Base-by-base conservation (phyloP, 2,329 filamentous ascomycete genomes). In the Westerdykella aurantiaca region DNA sequence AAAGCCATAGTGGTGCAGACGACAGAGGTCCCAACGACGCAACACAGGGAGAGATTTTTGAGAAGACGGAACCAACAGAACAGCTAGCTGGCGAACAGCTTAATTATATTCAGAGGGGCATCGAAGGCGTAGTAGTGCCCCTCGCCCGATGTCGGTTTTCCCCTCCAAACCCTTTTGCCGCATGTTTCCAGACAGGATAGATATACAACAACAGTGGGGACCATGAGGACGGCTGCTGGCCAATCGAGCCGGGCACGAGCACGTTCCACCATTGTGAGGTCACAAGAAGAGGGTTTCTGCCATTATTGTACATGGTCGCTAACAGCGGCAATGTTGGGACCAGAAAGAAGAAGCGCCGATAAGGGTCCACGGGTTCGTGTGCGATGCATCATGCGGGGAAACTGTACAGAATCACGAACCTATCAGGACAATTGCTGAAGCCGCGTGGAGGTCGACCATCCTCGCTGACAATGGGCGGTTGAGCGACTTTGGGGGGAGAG, bases 91-190 rank as follows among this genome's bases (percentile, higher is more conserved):
- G 25, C 25, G 25, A 29, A 4, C 4, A 29, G 50, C 50, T 63
- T n/a, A n/a, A n/a, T n/a, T 64, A 61, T 58, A 63, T 60, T 53
- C 37, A 55, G 42, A 47, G 43, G 43, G 46, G 37, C 54, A 51
- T 49, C 50, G 47, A 55, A 51, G 46, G n/a, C n/a, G n/a, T 46
- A 52, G 50, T 10, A 4, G 18, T 21, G 18, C 18, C 9, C 4
- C 25, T 50, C 49, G 57, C 57, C 62, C 63, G 60, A 63, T 49
- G 56, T 65, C 58, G 61, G 53, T 56, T 63, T 55, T 59, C 11
- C 25, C 25, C 18, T 21, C 58, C 55, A 59, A 48, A 51, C 51
- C 49, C 31, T 44, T 53, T 43, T 45, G 49, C 56, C 60, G 60
- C 61, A 63, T 67, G 62, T 64, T 62, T 47, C 50, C 53, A 52